Conservation (phyloP, 352 stramenopile genomes). For the Halophytophthora polymorphica region DNA sequence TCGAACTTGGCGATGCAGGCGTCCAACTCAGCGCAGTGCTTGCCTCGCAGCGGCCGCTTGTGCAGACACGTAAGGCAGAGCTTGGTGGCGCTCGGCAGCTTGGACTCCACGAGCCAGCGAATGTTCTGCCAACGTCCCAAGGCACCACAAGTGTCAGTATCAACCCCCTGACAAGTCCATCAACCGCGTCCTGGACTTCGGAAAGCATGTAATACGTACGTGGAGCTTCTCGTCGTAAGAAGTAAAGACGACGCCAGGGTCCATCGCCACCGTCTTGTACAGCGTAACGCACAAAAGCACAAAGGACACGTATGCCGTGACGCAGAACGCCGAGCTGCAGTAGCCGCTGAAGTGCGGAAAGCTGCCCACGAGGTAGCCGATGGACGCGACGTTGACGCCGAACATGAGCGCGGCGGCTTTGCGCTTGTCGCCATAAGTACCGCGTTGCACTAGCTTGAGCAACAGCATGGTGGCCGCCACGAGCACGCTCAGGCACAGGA, state of each 20-base stretch:
- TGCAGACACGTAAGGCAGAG: constrained; percentile 79
- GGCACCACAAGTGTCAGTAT: not conserved
- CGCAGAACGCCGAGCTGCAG: constrained; percentile 32
- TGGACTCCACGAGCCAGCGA: constrained; percentile 63
- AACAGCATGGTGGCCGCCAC: constrained; percentile 30
- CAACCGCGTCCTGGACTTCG: not conserved
- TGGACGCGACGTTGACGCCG: constrained; percentile 71
- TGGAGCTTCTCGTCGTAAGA: constrained; percentile 65
- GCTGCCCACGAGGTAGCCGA: constrained; percentile 51
- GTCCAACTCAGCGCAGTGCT: constrained; percentile 77
- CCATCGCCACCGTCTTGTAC: constrained; percentile 48
- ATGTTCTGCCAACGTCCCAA: constrained; percentile 46
- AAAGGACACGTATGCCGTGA: constrained; percentile 15
- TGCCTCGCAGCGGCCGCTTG: constrained; percentile 66
- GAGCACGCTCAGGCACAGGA: constrained; percentile 33
- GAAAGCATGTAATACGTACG: constrained; percentile 22
- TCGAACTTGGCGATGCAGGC: constrained; percentile 82
- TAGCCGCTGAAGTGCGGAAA: constrained; percentile 35
- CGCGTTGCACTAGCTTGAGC: constrained; percentile 54
- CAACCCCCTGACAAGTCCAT: no score
- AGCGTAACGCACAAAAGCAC: constrained; percentile 45
- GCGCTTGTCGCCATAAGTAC: constrained; percentile 69
- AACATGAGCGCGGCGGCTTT: constrained; percentile 74
- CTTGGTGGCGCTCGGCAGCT: constrained; percentile 68
- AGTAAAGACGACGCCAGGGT: constrained; percentile 65